Base-by-base conservation (phyloP, 2,329 filamentous ascomycete species). In the Penicillium sp. region DNA sequence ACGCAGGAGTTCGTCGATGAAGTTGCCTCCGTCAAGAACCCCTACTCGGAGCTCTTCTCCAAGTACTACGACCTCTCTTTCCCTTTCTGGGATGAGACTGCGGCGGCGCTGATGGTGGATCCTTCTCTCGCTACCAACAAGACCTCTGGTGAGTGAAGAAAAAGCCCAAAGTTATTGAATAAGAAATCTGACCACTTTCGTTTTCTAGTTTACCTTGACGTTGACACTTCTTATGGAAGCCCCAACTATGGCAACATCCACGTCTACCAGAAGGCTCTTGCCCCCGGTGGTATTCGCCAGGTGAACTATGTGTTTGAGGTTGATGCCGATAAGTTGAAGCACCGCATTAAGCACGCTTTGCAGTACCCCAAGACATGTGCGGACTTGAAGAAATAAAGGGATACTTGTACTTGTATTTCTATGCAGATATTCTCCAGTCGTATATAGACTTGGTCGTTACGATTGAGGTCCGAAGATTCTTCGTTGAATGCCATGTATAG, bases 31-130 rank as follows among this genome's bases (percentile, higher is more conserved):
- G 71, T 75, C 14, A 46, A 65, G 23, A 77, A 72, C 46, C 65
- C 69, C 1, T 79, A 77, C 52, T 71, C 74, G 4, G 55, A 70
- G 24, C 62, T 79, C 3, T 68, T 78, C 47, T 56, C 71, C 48
- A 65, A 72, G 1, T 64, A 74, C 59, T 77, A 77, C 39, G 71
- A 70, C 5, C 73, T 72, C 3, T 61, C 61, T 0, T 75, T 77
- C 45, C 77, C 77, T 0, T 75, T 78, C 46, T 79, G 77, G 77
- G 77, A 79, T 50, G 77, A 79, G 62, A 79, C 75, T 3, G 76
- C 77, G 1, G 70, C 78, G 5, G 68, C 78, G 54, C 49, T 67
- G 23, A 66, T 65, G 53, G 63, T 76, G 5, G 73, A 77, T 48
- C 71, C 72, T 0, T 63, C 60, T 5, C 68, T 78, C 28, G 69